Evolutionary conservation across 352 stramenopile species (phyloP).

Genomic region (Globisporangium middletonii): DNA sequence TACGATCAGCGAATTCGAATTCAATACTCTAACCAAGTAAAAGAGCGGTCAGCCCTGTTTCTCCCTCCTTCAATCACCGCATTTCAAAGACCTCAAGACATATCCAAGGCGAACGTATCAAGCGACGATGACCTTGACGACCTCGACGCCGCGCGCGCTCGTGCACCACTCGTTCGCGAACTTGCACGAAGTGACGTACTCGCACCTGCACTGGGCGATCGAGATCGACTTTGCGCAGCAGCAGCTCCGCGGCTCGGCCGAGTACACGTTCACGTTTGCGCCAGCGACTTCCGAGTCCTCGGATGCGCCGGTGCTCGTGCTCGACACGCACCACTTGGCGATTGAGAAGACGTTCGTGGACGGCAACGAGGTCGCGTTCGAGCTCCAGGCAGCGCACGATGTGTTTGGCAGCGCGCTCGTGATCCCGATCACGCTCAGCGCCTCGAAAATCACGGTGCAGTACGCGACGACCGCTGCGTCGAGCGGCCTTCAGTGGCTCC

Average conservation of each 20-base stretch:
- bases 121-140: not conserved
- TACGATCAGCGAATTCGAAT: too few relatives aligned
- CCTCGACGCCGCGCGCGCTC: conserved; percentile 10
- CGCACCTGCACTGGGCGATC: conserved; percentile 85
- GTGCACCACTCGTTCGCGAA: conserved; percentile 83
- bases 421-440: conserved; percentile 33
- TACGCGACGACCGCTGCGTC: conserved; percentile 21
- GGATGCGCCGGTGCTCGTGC: conserved; percentile 29
- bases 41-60: not conserved
- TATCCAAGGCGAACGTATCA: not conserved
- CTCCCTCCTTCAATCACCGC: not conserved
- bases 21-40: too few relatives aligned
- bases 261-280: conserved; percentile 69
- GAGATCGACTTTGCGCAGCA: conserved; percentile 80
- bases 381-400: conserved; percentile 22
- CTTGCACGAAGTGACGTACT: conserved; percentile 70
- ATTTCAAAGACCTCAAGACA: not conserved
- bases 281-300: conserved; percentile 8
- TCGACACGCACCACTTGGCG: conserved; percentile 85
- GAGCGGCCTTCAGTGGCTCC: conserved; percentile 88
- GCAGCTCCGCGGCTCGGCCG: conserved; percentile 70
- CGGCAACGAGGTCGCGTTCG: conserved; percentile 29
- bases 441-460: conserved; percentile 41
- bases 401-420: conserved; percentile 68
- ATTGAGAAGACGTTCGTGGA: conserved; percentile 58